Base-by-base conservation (phyloP, 2,329 filamentous ascomycete genomes). In the Penicillium sp. region DNA sequence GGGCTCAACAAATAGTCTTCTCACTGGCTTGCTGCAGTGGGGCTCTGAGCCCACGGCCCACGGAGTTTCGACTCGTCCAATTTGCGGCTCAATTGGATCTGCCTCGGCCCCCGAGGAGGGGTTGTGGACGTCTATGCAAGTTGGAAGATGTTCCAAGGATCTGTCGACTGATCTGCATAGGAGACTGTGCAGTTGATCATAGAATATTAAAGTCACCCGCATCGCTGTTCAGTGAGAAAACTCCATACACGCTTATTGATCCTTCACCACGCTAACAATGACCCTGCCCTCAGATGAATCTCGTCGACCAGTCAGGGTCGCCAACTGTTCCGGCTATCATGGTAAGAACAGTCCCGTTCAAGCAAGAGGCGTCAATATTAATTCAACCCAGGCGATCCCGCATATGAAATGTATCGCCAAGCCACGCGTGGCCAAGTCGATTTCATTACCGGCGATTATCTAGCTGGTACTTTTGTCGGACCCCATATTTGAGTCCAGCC, bases 371-470 rank as follows among this genome's bases (percentile, higher is more conserved):
- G 18, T 18, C 18, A 18, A 18, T 18, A 18, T 18, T 18, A 18
- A 18, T 18, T 2, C 2, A 18, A 18, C 18, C 18, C 18, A 18
- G 69, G 67, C 5, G 71, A 75, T 43, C 71, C 71, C 2, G 70
- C 65, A 22, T 68, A 68, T 42, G 66, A 74, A 45, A 74, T 74
- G 72, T 65, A 66, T 32, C 67, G 66, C n/a, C 72, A 74, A 58
- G 71, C 67, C 3, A 72, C 62, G 1, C 47, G 67, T 29, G 71
- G 70, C 54, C 72, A 69, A 39, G 68, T 78, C 10, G 81, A 83
- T 59, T 78, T 83, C 16, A 81, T 83, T 44, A 83, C 79, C 0
- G 80, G 81, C 10, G 81, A 83, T 56, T 83, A 81, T 59, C 73
- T 82, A 36, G 76, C 78, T 9, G 77, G 76, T 75, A 60, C 55